Evolutionary conservation across 176 grass and related monocot species (phyloP), one percentile per base, ranked within the genome.

Genomic region (Leersia perrieri): DNA sequence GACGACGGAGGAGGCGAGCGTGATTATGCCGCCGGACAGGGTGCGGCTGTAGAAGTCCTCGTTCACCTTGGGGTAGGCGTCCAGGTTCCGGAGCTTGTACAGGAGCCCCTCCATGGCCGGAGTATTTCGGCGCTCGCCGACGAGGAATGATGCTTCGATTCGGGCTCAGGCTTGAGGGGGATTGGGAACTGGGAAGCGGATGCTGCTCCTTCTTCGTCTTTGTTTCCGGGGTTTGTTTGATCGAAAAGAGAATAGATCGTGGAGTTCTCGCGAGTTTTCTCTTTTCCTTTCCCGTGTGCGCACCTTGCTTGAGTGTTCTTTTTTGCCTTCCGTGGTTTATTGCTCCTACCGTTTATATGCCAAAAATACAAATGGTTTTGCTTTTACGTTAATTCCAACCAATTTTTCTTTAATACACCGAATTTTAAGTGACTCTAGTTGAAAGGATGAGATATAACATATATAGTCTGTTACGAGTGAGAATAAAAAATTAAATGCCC

Each of bases 11-110:
- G 94, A 97, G 26, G 67, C 90, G 68, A 97, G 75, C 62, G 90
- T 97, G 67, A 97, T 97, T 66, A 93, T 49, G 72, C 94, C 94
- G 47, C 94, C 94, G 77, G 94, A 93, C 76, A 97, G 90, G 53
- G 94, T 97, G 84, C 94, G 80, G 75, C 88, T 91, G 83, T 93
- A 97, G 94, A 97, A 97, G 72, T 97, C 94, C 83, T 97, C 94
- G 88, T 97, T 93, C 77, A 97, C 89, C 81, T 97, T 97, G 28
- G 94, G 94, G 76, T 91, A 93, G 28, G 91, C 86, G n/a, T 97
- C 94, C 80, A 97, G 85, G 76, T 29, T 93, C 22, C 94, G 94
- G 34, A 97, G 86, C 76, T 89, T 97, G 66, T 83, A 83, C 72
- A 91, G 40, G 62, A 93, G 76, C 47, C 83, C 80, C 68, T 93